Evolutionary conservation across 176 grass and related monocot genomes (phyloP).

Genomic region (Lolium perenne): DNA sequence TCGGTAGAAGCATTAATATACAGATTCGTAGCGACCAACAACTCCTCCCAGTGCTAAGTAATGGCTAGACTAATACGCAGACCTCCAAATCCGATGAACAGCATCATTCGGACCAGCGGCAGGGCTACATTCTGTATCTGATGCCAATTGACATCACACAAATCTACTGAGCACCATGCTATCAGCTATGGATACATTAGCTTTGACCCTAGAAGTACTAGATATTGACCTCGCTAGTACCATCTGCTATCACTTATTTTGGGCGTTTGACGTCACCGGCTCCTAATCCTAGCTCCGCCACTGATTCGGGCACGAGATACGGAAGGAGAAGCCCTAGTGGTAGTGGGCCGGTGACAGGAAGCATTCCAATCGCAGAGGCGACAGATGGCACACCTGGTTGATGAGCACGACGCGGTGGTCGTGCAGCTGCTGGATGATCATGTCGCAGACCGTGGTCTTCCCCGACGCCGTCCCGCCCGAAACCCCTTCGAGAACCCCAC

Average conservation of each 20-base stretch:
- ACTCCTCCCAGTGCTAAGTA: background rate
- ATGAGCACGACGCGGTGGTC: slow-evolving; percentile 96
- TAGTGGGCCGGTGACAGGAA: background rate
- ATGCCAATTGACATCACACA: no score
- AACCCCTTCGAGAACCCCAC: slow-evolving; percentile 56
- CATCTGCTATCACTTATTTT: no score
- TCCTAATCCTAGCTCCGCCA: no score
- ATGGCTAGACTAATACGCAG: background rate
- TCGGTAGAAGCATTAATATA: background rate
- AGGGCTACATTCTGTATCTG: no score
- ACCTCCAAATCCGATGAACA: background rate
- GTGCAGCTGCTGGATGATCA: slow-evolving; percentile 99
- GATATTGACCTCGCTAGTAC: no score
- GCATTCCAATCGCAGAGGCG: background rate
- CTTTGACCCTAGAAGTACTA: no score
- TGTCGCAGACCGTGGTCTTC: slow-evolving; percentile 99
- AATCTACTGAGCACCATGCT: no score
- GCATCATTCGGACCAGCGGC: no score
- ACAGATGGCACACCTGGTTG: slow-evolving; percentile 59
- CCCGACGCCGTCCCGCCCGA: slow-evolving; percentile 94
- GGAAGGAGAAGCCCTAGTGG: background rate
- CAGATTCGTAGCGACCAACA: background rate
- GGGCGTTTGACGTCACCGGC: no score
- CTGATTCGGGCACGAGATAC: background rate
- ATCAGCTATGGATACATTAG: no score